These are phyloP conservation scores for Tinospora cordifolia DNA, from an alignment of 164 flowering plant genomes.

Conservation along the genomic window DNA sequence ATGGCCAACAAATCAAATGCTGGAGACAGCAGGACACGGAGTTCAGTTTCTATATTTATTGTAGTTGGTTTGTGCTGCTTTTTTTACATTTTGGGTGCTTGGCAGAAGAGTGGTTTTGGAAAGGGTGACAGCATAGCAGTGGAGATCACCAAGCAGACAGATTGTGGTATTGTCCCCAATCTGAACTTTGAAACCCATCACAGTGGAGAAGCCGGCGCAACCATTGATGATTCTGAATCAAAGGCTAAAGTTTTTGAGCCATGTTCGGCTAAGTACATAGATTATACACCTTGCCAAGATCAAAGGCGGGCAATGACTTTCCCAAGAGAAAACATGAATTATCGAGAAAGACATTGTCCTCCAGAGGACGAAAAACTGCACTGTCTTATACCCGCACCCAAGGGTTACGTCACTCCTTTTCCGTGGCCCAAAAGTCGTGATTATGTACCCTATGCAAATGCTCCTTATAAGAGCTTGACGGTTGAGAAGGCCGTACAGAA, in stretches of 20 bases:
- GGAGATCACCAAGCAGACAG: conserved; percentile 53
- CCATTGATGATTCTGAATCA: conserved; percentile 32
- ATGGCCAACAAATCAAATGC: conserved; percentile 56
- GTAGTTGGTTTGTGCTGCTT: conserved; percentile 80
- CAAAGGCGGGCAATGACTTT: conserved; percentile 81
- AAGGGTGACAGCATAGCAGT: conserved; percentile 81
- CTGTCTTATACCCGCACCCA: conserved; percentile 86
- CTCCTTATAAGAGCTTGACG: conserved; percentile 80
- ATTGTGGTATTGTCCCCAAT: conserved; percentile 47
- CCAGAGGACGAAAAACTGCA: conserved; percentile 51
- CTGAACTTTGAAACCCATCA: conserved; percentile 79
- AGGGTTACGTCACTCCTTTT: conserved; percentile 84
- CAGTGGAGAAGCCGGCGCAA: conserved; percentile 32
- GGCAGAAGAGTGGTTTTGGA: conserved; percentile 95
- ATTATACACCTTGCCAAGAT: conserved; percentile 92
- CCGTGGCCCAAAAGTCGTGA: conserved; percentile 97
- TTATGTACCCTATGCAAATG: conserved; percentile 87
- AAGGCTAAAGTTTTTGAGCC: conserved; percentile 42
- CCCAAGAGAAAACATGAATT: conserved; percentile 70
- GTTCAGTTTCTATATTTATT: conserved; percentile 64
- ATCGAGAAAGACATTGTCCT: conserved; percentile 89
- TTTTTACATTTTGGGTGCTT: conserved; percentile 85
- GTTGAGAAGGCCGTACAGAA: conserved; percentile 95
- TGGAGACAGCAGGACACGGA: conserved; percentile 55
- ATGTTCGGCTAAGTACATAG: conserved; percentile 48